These are phyloP conservation scores for Keqinozyma sinolaborantium DNA, from an alignment of 1,139 yeast species.

Conservation along the genomic window DNA sequence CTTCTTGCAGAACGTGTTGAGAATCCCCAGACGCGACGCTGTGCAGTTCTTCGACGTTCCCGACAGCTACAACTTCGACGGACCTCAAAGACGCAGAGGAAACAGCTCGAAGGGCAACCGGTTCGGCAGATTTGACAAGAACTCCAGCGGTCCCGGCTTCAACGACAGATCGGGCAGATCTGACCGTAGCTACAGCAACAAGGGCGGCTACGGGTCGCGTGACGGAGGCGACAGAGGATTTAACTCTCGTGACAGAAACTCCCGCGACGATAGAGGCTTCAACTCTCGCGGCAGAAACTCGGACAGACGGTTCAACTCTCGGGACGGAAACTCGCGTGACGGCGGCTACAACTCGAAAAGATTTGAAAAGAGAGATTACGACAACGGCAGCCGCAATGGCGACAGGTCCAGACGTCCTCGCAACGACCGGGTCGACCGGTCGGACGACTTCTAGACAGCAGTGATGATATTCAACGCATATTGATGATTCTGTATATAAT, in stretches of 20 bases:
- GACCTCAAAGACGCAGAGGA: conserved; percentile 2
- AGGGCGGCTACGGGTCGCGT: conserved; percentile 2
- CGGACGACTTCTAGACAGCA: too few relatives aligned
- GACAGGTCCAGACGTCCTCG: conserved; percentile 1
- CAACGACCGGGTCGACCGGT: too few relatives aligned
- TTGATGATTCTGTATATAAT: too few relatives aligned
- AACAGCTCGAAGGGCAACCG: conserved; percentile 3
- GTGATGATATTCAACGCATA: too few relatives aligned
- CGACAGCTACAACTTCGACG: conserved; percentile 12
- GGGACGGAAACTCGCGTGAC: not conserved
- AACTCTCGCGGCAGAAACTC: not conserved
- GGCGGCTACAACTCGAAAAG: not conserved
- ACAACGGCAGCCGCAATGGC: not conserved
- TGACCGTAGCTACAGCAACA: conserved; percentile 5
- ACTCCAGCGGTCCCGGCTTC: conserved; percentile 3
- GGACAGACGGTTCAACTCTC: not conserved
- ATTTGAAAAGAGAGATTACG: not conserved
- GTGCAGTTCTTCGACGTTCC: conserved; percentile 19
- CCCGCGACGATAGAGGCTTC: conserved; percentile 1
- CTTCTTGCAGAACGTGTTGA: conserved; percentile 7
- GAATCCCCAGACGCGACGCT: conserved; percentile 13
- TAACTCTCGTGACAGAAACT: conserved; percentile 2
- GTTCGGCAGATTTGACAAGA: conserved; percentile 2
- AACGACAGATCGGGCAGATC: conserved; percentile 1
- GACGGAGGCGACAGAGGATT: conserved; percentile 2